Evolutionary conservation across 2,329 filamentous ascomycete species (phyloP), one percentile per base, ranked within the genome.

Genomic region (Xylogone sp.): DNA sequence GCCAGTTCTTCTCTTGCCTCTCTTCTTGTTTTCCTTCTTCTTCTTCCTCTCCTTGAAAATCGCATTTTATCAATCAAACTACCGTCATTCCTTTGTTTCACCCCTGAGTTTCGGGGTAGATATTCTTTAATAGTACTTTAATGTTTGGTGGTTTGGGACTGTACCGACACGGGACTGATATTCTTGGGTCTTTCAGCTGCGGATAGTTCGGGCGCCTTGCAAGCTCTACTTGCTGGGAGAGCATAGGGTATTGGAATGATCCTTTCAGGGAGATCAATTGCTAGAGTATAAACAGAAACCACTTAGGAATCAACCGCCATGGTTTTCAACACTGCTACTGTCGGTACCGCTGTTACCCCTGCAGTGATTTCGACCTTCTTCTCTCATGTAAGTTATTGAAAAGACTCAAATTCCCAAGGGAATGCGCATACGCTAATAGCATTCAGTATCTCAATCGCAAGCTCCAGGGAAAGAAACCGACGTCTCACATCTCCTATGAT

Each of bases 401-500:
- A 16, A 18, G n/a, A 16, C 13, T 9, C 34, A 16, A 9, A 48
- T 31, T 29, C 51, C 13, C 9, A 29, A 21, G 43, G 10, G 4
- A 16, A 18, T 39, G 5, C 8, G 34, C 10, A 31, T 31, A 5
- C 53, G 54, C 47, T 50, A 19, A 48, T 20, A 44, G 24, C n/a
- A 20, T 51, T 27, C 63, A 94, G 87, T 97, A 94, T 69, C 75
- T 96, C 54, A 87, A 96, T 63, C 86, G 88, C 57, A 88, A 87
- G 63, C 80, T 83, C 1, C 77, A 87, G 24, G 83, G 79, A 55
- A 77, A 92, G 58, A 92, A 92, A 56, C 93, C 93, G 1, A 96
- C 90, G 1, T 88, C 88, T 1, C 90, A 96, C 68, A 84, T 99
- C 51, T 92, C 91, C 49, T 99, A 99, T 72, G 89, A 97, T 66